These are phyloP conservation scores for Pichia sp. DNA, from an alignment of 1,139 yeast genomes.

Conservation along the genomic window DNA sequence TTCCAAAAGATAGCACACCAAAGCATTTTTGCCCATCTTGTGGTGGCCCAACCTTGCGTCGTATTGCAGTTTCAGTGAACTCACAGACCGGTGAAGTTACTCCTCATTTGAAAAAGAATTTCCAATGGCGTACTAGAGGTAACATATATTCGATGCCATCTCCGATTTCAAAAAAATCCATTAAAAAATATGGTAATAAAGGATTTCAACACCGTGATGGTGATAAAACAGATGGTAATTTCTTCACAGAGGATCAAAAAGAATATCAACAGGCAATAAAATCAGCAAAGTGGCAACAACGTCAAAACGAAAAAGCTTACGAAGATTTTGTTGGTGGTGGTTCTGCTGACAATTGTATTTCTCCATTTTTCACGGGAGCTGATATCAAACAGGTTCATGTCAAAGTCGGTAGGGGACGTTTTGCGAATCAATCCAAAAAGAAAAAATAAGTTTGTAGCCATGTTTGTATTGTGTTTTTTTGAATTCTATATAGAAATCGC, in stretches of 20 bases:
- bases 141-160: conserved; percentile 70
- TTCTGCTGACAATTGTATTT: conserved; percentile 79
- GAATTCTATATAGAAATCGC: no score
- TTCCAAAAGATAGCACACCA: conserved; percentile 67
- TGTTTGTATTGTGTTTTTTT: no score
- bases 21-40: conserved; percentile 93
- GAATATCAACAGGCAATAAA: conserved; percentile 86
- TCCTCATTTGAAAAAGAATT: conserved; percentile 86
- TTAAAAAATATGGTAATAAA: conserved; percentile 57
- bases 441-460: conserved; percentile 5
- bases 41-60: conserved; percentile 82
- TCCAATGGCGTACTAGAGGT: conserved; percentile 93
- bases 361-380: conserved; percentile 70
- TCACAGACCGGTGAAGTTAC: conserved; percentile 71
- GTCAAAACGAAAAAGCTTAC: conserved; percentile 76
- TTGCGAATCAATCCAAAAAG: conserved; percentile 56
- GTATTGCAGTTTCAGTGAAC: conserved; percentile 87
- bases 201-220: conserved; percentile 52
- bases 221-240: conserved; percentile 45
- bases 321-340: conserved; percentile 93
- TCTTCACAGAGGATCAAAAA: conserved; percentile 86
- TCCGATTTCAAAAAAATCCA: conserved; percentile 59
- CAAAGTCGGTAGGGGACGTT: conserved; percentile 74
- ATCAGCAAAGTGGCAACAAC: conserved; percentile 80
- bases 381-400: conserved; percentile 61